These are phyloP conservation scores for Periconia digitata DNA, from an alignment of 2,329 filamentous ascomycete species.

Conservation along the genomic window DNA sequence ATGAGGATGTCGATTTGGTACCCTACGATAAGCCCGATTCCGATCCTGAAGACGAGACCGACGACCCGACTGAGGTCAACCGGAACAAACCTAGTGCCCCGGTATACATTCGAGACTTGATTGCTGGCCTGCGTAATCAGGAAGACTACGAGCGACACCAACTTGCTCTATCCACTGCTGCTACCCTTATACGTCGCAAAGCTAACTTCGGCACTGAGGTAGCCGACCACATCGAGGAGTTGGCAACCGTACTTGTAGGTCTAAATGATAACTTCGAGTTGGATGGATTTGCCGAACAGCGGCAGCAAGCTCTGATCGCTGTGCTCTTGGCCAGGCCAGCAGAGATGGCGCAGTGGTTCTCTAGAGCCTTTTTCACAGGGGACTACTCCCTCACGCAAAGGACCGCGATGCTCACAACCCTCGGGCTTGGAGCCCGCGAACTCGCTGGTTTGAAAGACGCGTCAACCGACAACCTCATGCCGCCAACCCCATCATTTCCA, in stretches of 20 bases:
- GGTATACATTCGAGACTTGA: conserved; percentile 86
- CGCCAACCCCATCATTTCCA: conserved; percentile 62
- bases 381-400: conserved; percentile 89
- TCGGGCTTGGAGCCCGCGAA: conserved; percentile 82
- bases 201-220: conserved; percentile 86
- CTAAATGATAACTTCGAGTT: conserved; percentile 85
- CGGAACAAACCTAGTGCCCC: conserved; percentile 81
- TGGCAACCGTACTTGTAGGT: conserved; percentile 75
- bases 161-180: conserved; percentile 74
- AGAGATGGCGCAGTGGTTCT: conserved; percentile 81
- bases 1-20: conserved; percentile 62
- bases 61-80: conserved; percentile 84
- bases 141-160: conserved; percentile 85
- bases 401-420: conserved; percentile 74
- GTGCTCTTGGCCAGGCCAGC: conserved; percentile 74
- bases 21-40: conserved; percentile 85
- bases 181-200: conserved; percentile 82
- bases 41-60: conserved; percentile 87
- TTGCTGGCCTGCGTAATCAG: conserved; percentile 74
- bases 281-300: conserved; percentile 69
- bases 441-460: conserved; percentile 72
- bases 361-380: conserved; percentile 82
- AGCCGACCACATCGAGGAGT: conserved; percentile 76
- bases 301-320: conserved; percentile 79
- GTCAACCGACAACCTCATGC: conserved; percentile 50